Conservation (phyloP, 371 early-diverging fungal genomes). For the Lichtheimia ramosa region DNA sequence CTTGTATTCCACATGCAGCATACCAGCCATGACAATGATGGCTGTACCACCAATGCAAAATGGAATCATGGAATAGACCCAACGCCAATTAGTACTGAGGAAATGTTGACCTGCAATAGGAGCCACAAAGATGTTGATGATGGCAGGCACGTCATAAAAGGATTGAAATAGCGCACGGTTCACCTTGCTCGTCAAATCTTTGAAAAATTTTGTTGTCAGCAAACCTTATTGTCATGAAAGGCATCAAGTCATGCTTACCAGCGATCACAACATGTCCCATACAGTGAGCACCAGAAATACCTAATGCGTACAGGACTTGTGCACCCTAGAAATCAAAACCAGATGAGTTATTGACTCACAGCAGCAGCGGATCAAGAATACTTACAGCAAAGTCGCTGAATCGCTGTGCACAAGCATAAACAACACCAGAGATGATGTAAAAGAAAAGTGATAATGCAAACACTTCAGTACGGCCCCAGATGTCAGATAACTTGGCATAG, state of each 20-base stretch:
- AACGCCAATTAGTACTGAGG: constrained; percentile 15
- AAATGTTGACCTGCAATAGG: constrained; percentile 24
- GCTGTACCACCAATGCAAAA: constrained; percentile 29
- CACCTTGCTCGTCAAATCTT: constrained; percentile 23
- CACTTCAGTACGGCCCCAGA: constrained; percentile 37
- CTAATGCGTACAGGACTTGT: constrained; percentile 42
- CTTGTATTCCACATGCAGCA: constrained; percentile 26
- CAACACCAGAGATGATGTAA: constrained; percentile 35
- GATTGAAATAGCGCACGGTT: constrained; percentile 25
- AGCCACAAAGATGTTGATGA: constrained; percentile 32
- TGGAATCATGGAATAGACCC: constrained; percentile 21
- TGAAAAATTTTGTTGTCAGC: constrained; percentile 3
- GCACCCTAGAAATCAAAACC: constrained; percentile 23
- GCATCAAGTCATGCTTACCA: constrained; percentile 20
- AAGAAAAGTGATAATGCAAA: constrained; percentile 38
- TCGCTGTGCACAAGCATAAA: constrained; percentile 30
- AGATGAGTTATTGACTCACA: not conserved
- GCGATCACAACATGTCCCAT: constrained; percentile 46
- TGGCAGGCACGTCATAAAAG: constrained; percentile 40
- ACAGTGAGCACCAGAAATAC: constrained; percentile 36
- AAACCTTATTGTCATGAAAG: not conserved
- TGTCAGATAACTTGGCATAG: constrained; percentile 48
- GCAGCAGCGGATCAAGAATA: not conserved
- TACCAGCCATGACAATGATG: constrained; percentile 29
- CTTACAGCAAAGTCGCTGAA: constrained; percentile 35